Conservation (phyloP, 202 grass and related monocot species). For the Miscanthus sacchariflorus region DNA sequence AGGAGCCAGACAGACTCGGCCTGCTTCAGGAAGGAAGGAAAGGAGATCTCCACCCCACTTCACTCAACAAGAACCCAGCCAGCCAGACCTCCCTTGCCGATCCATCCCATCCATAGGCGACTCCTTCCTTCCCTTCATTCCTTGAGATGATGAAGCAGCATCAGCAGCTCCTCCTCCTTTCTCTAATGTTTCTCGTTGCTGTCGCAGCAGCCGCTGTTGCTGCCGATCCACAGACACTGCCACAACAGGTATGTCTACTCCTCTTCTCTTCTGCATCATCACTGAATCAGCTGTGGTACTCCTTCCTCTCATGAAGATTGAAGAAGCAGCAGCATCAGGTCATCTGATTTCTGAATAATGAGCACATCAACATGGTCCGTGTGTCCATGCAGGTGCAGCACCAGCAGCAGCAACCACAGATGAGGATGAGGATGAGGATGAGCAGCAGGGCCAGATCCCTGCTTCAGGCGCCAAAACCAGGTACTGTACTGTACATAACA, state of each 20-base stretch:
- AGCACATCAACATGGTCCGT: not conserved
- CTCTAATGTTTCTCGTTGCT: not conserved
- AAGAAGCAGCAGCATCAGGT: not conserved
- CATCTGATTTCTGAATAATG: not conserved
- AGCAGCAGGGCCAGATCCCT: not conserved
- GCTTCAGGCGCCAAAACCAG: not conserved
- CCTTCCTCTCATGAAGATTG: not conserved
- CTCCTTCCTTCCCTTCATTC: not conserved
- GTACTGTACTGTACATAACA: not conserved
- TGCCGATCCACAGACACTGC: not conserved
- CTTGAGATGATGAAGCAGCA: not conserved
- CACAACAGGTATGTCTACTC: not conserved
- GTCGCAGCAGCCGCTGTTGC: not conserved
- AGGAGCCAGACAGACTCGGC: too few species aligned
- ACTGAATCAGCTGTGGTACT: not conserved
- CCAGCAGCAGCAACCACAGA: not conserved
- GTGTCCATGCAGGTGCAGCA: not conserved
- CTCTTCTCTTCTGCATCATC: not conserved
- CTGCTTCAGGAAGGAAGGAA: not conserved
- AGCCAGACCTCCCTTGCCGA: not conserved
- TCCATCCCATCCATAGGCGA: too few species aligned
- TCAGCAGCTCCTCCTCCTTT: not conserved
- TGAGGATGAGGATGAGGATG: not conserved
- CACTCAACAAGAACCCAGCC: not conserved
- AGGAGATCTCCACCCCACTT: not conserved